These are phyloP conservation scores for Cryphonectria carpinicola DNA, from an alignment of 2,329 filamentous ascomycete species.

Conservation along the genomic window DNA sequence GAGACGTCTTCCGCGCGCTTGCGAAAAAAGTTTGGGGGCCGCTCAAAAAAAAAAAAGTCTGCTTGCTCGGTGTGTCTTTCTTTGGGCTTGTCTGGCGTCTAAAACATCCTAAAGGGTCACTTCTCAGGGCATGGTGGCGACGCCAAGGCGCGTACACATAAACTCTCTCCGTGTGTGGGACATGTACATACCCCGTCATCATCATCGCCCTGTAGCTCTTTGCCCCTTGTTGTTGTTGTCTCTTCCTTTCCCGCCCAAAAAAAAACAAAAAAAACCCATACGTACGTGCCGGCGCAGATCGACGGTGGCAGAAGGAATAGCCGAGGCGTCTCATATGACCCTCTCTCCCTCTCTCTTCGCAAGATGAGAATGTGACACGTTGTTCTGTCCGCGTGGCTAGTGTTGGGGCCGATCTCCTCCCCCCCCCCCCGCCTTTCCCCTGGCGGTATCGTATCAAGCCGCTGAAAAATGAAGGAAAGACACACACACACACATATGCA, in stretches of 20 bases:
- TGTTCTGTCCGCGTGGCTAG: background rate
- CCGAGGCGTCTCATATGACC: background rate
- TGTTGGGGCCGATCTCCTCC: background rate
- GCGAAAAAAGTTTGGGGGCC: constrained; percentile 1
- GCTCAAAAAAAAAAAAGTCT: background rate
- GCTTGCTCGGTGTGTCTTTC: background rate
- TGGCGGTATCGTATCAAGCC: background rate
- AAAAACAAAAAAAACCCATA: too few relatives aligned
- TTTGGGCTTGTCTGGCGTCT: background rate
- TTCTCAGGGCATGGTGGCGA: background rate
- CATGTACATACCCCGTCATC: background rate
- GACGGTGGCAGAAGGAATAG: background rate
- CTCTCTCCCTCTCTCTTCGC: background rate
- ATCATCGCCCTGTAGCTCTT: background rate
- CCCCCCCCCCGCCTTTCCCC: background rate
- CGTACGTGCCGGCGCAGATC: background rate
- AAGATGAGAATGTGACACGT: background rate
- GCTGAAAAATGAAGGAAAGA: background rate
- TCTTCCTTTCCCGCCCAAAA: background rate
- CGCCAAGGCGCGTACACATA: background rate
- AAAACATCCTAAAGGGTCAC: background rate
- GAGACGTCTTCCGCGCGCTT: constrained; percentile 4
- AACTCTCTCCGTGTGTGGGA: background rate
- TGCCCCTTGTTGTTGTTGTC: background rate
- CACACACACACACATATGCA: background rate